Base-by-base conservation (phyloP, 768 basidiomycete genomes). In the Naganishia kalamii region DNA sequence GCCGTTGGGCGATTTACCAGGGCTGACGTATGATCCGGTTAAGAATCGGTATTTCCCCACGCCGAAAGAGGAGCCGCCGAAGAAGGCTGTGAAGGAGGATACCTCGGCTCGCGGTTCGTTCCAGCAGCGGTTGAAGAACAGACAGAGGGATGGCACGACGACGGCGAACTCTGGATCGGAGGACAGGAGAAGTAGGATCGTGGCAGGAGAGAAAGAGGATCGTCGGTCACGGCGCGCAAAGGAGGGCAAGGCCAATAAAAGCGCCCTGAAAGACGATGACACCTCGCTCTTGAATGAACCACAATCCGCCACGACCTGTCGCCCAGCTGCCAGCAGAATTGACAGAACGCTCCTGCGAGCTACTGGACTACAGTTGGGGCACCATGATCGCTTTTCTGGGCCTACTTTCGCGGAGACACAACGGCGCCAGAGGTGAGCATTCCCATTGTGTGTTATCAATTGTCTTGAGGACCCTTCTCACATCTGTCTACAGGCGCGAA, bases 11-110 rank as follows among this genome's bases (percentile, higher is more conserved):
- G 41, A 54, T 47, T 41, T 65, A 7, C 64, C 57, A 25, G 64
- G 64, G 8, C 27, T 65, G 46, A 65, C 64, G 1, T 65, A 46
- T 47, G 64, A 65, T 47, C 57, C 64, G n/a, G 37, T 60, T 11
- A 27, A 46, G 23, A 65, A 65, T 35, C 29, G 64, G 11, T 65
- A 65, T 29, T 65, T 65, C 44, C 43, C 64, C 13, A 65, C 64
- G 10, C 51, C 35, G 7, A 25, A 50, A 57, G 37, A 57, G n/a
- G 37, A 40, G 11, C 13, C 47, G 48, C 48, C 62, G 10, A 11
- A 25, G n/a, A 19, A 7, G 15, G 35, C 54, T 7, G 21, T 35
- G 23, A 27, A 35, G 12, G 27, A 11, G 35, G 40, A 41, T 41
- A 13, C 32, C 8, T n/a, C 19, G 6, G 35, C 17, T 57, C 33